phyloP scores from a whole-genome alignment of 2,329 filamentous ascomycete genomes.

The Fusarium foetens region DNA sequence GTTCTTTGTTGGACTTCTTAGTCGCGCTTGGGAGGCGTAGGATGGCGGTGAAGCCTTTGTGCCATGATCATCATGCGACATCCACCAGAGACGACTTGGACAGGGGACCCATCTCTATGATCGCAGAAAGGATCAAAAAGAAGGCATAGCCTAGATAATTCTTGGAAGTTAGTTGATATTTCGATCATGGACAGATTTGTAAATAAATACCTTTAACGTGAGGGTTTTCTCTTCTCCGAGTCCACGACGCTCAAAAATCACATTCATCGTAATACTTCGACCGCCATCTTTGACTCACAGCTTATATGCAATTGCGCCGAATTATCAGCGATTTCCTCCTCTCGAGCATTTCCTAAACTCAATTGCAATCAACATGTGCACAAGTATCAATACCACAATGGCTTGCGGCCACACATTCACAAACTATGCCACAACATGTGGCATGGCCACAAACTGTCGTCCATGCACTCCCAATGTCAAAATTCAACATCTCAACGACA shows the following conservation, averaged over 20 bases:
- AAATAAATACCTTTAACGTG: slow-evolving; percentile 8
- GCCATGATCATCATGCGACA: slow-evolving; percentile 38
- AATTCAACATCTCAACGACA: slow-evolving; percentile 46
- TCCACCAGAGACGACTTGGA: slow-evolving; percentile 17
- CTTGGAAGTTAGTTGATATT: slow-evolving; percentile 10
- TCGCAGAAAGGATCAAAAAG: slow-evolving; percentile 5
- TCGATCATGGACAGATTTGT: not conserved
- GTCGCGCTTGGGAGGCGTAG: slow-evolving; percentile 25
- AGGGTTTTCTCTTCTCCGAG: not conserved
- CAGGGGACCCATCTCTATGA: slow-evolving; percentile 33
- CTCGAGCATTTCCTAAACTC: not conserved
- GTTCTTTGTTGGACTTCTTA: not conserved
- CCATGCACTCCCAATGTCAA: slow-evolving; percentile 26
- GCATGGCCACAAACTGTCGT: slow-evolving; percentile 4
- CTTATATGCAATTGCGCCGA: not conserved
- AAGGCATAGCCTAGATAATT: slow-evolving; percentile 13
- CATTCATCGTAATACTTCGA: not conserved
- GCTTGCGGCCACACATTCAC: slow-evolving; percentile 43
- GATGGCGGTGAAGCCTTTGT: slow-evolving; percentile 34
- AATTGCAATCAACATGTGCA: slow-evolving; percentile 37
- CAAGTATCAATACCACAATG: slow-evolving; percentile 41
- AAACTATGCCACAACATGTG: slow-evolving; percentile 17
- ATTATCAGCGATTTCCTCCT: not conserved
- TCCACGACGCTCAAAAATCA: not conserved
- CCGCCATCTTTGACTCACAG: not conserved